Base-by-base conservation (phyloP, 495 filamentous ascomycete species). In the Astrothelium subdiscretum region DNA sequence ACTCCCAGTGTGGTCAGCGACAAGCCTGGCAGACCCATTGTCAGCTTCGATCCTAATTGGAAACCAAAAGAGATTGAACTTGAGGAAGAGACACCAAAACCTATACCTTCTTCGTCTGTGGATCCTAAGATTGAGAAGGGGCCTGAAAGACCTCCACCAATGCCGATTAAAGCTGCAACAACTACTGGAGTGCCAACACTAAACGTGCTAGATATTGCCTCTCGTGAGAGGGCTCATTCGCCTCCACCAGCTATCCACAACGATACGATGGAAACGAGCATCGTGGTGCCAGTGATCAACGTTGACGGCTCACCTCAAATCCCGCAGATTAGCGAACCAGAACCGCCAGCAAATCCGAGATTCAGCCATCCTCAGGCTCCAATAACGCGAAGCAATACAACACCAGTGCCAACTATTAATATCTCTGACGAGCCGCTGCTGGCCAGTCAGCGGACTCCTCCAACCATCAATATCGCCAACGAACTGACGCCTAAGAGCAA, bases 1-100 rank as follows among this genome's bases (percentile, higher is more conserved):
- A 91, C 84, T 69, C 91, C 91, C 67, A 88, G 88, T 31, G 82
- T 89, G 43, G 90, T 96, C 71, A 94, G 89, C 75, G 85, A 95
- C 74, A 85, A 79, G 64, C 84, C 87, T 60, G 88, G 89, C 59
- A 83, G 91, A 68, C 91, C 90, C 59, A 96, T 96, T 73, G 90
- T 96, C 77, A 96, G 91, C 80, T 96, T 96, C 78, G 83, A 91
- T 72, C 79, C 77, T 66, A 78, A 85, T 73, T 94, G 89, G 90
- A 87, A 85, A 75, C 83, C 89, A 61, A 78, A 74, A 48, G 71
- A 75, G 63, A 62, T 71, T 32, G 73, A 76, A 62, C 67, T 76
- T 2, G 67, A 77, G 63, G 65, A 72, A 42, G 69, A 69, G n/a
- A 54, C 29, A 54, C 29, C 48, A 8, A 54, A 54, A 54, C 20